Evolutionary conservation across 306 rosid genomes (phyloP), one percentile per base, ranked within the genome.

Genomic region (Acacia melanoxylon): DNA sequence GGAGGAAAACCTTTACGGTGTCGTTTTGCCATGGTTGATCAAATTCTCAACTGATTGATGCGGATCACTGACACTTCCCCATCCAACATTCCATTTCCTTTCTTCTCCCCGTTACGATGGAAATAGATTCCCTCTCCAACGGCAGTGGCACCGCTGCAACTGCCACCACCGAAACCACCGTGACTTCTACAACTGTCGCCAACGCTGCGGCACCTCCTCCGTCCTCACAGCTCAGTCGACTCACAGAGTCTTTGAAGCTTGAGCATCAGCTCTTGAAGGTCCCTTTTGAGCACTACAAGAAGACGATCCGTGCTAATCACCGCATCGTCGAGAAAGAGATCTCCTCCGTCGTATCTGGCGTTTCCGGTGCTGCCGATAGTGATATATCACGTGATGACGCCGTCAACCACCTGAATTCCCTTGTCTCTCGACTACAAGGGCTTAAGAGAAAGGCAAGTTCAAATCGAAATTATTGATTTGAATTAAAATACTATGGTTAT

Each of bases 251-350:
- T 70, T 84, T 95, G 68, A 95, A 93, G 90, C 86, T 95, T 76
- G 99, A 95, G 88, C 98, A 95, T 85, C 99, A 95, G 91, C 89
- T 95, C 83, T 83, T 95, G 16, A 86, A 97, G 83, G 98, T 93
- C 85, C 99, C 99, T 15, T 95, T 92, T 74, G 99, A 95, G 87
- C 92, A 95, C 89, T 95, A 89, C 96, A 95, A 92, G 93, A 95
- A 95, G 86, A 87, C 98, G 87, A 90, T 93, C 88, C 98, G 99
- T 6, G 86, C 93, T 75, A 92, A 92, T 86, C 94, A 93, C 81
- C 98, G 99, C 72, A 86, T 80, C 76, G 87, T 85, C 68, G 98
- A 95, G 90, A 95, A 93, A 78, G 99, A 95, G 83, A 81, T 95
- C 63, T 88, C 94, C 41, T 84, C 98, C 66, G 94, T 95, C 52